Percentiles rank a stretch among this genome's conserved stretches.
phyloP scores from a whole-genome alignment of 1,284 basidiomycete genomes.

The Cerrena zonata region DNA sequence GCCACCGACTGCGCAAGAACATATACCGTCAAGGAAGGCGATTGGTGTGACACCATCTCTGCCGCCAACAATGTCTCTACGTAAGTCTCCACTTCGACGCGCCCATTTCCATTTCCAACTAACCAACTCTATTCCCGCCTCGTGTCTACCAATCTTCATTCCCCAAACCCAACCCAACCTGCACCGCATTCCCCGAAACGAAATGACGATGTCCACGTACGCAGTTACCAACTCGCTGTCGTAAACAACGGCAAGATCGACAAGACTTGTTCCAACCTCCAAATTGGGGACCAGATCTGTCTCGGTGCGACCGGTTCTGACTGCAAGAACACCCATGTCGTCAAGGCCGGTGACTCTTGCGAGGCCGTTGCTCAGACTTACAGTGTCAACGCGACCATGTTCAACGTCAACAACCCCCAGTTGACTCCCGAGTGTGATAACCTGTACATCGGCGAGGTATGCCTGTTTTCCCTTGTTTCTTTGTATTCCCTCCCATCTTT shows the following conservation, averaged over 20 bases:
- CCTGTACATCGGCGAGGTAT: slow-evolving; percentile 63
- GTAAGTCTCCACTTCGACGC: slow-evolving; percentile 31
- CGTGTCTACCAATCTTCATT: no score
- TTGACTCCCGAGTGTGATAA: slow-evolving; percentile 51
- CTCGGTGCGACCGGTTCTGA: slow-evolving; percentile 28
- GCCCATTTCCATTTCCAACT: slow-evolving; percentile 1
- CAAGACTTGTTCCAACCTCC: slow-evolving; percentile 51
- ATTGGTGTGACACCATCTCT: slow-evolving; percentile 67
- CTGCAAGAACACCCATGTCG: slow-evolving; percentile 34
- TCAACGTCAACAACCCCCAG: slow-evolving; percentile 65
- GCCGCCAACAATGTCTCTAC: slow-evolving; percentile 60
- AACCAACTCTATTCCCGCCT: no score
- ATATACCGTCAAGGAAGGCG: slow-evolving; percentile 56
- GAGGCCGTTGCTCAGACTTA: slow-evolving; percentile 33
- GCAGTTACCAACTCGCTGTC: slow-evolving; percentile 67
- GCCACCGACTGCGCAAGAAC: slow-evolving; percentile 50
- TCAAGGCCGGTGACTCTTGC: slow-evolving; percentile 48
- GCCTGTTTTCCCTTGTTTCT: slow-evolving; percentile 16
- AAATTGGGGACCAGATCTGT: slow-evolving; percentile 37
- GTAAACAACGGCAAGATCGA: slow-evolving; percentile 51
- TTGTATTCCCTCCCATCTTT: background rate
- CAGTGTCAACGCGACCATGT: slow-evolving; percentile 45
- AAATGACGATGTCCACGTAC: no score
- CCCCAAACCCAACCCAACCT: no score
- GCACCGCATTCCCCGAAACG: no score